phyloP scores from a whole-genome alignment of 2,329 filamentous ascomycete genomes.

The Colletotrichum godetiae region DNA sequence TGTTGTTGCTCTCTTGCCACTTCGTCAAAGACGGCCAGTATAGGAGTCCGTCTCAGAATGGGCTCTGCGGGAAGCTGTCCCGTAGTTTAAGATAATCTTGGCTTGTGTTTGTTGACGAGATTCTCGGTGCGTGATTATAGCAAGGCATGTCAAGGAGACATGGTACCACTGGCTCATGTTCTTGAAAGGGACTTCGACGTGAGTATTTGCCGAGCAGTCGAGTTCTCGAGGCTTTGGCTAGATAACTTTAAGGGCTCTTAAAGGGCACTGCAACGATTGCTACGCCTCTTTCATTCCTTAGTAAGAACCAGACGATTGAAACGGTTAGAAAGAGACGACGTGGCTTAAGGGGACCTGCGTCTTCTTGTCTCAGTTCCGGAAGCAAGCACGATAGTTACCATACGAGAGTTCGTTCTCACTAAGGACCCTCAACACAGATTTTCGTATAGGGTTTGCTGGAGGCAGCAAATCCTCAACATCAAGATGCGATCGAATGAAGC shows the following conservation, averaged over 20 bases:
- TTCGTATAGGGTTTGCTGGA: neutral
- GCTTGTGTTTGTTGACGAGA: neutral
- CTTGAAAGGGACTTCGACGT: neutral
- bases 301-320: neutral
- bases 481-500: neutral
- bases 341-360: neutral
- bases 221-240: neutral
- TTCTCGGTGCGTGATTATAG: neutral
- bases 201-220: neutral
- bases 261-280: neutral
- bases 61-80: neutral
- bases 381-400: neutral
- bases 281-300: neutral
- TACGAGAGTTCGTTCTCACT: neutral
- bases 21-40: neutral
- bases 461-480: neutral
- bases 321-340: neutral
- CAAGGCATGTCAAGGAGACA: neutral
- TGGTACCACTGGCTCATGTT: neutral
- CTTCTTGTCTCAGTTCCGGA: neutral
- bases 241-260: neutral
- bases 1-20: neutral
- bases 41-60: too few species aligned
- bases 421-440: neutral
- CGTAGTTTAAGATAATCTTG: neutral